A percentile compares a stretch with the other conserved stretches of the same genome.
phyloP scores from a whole-genome alignment of 768 basidiomycete genomes.

The Leccinum aurantiacum region DNA sequence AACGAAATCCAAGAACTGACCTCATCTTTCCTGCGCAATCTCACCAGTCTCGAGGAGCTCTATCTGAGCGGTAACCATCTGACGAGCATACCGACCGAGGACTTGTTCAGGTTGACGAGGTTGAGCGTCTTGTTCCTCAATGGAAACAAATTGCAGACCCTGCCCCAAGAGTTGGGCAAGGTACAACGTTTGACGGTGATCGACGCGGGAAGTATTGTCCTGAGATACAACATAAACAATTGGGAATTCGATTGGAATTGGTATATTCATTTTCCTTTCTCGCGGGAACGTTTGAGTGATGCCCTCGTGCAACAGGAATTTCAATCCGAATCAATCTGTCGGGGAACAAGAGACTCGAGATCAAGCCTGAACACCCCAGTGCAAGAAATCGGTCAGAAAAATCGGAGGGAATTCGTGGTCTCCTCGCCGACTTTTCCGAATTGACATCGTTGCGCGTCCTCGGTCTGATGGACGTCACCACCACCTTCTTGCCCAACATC shows the following conservation, averaged over 20 bases:
- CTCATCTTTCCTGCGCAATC: conserved; percentile 66
- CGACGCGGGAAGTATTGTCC: conserved; percentile 89
- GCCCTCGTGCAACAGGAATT: conserved; percentile 65
- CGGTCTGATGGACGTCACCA: conserved; percentile 96
- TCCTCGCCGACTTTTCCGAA: conserved; percentile 14
- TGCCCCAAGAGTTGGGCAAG: conserved; percentile 88
- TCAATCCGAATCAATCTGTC: conserved; percentile 92
- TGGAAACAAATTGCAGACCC: conserved; percentile 88
- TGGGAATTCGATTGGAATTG: conserved; percentile 99
- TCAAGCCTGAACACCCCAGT: conserved; percentile 66
- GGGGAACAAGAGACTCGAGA: conserved; percentile 94
- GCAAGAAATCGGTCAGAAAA: conserved; percentile 31
- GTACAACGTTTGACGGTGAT: conserved; percentile 74
- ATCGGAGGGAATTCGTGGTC: conserved; percentile 25
- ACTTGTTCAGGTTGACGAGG: conserved; percentile 67
- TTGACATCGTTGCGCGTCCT: conserved; percentile 83
- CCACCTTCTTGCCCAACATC: conserved; percentile 59
- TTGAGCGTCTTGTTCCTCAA: conserved; percentile 84
- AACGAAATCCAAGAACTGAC: conserved; percentile 93
- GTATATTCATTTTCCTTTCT: conserved; percentile 42
- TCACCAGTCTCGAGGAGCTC: conserved; percentile 74
- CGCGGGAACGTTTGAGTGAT: not conserved
- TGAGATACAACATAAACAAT: conserved; percentile 98
- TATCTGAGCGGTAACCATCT: conserved; percentile 95
- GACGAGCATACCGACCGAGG: conserved; percentile 82